phyloP scores from a whole-genome alignment of 805 yeast genomes.

The Pichia pseudocactophila region DNA sequence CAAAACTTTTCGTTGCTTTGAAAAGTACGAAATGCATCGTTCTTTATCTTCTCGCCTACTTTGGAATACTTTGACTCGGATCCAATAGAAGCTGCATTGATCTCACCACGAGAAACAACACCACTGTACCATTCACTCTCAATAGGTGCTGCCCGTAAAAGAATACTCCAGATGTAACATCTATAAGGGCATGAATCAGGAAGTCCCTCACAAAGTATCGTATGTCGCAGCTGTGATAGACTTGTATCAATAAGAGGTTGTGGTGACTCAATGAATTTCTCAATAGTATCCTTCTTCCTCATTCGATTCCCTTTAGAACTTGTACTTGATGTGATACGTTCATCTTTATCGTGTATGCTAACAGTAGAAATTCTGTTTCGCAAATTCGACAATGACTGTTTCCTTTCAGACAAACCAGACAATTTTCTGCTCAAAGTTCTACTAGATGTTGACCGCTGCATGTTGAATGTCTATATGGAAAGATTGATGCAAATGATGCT shows the following conservation, averaged over 20 bases:
- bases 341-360: background rate
- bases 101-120: conserved; percentile 45
- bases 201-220: conserved; percentile 40
- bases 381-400: background rate
- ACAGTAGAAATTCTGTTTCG: background rate
- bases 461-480: background rate
- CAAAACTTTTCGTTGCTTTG: conserved; percentile 64
- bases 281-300: conserved; percentile 45
- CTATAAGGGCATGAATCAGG: conserved; percentile 51
- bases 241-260: conserved; percentile 40
- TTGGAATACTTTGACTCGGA: conserved; percentile 27
- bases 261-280: conserved; percentile 36
- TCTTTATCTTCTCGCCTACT: conserved; percentile 59
- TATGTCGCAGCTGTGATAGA: conserved; percentile 45
- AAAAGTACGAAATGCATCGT: conserved; percentile 81
- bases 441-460: conserved; percentile 2
- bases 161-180: conserved; percentile 71
- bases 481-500: background rate
- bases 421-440: conserved; percentile 14
- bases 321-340: background rate
- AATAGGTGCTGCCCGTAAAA: conserved; percentile 54
- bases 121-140: conserved; percentile 47
- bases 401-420: conserved; percentile 6
- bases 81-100: conserved; percentile 4
- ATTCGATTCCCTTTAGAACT: conserved; percentile 22